Conservation (phyloP, 352 stramenopile species). For the Lagenidium giganteum region DNA sequence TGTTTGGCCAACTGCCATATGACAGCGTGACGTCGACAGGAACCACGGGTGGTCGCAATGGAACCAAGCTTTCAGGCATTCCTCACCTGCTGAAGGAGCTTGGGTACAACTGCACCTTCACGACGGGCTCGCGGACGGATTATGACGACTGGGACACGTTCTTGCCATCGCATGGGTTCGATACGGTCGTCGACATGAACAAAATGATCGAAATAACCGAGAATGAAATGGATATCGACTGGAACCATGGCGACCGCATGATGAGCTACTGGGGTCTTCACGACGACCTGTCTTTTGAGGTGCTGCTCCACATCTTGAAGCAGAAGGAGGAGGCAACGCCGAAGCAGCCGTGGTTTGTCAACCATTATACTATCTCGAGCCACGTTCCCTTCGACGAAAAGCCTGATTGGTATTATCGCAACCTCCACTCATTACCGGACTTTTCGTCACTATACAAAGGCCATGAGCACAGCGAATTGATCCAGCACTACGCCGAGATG, state of each 20-base stretch:
- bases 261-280: constrained; percentile 69
- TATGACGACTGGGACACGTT: constrained; percentile 67
- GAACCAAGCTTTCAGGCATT: constrained; percentile 34
- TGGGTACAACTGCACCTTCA: constrained; percentile 63
- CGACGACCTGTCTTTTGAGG: constrained; percentile 59
- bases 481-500: constrained; percentile 60
- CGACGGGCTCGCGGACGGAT: constrained; percentile 40
- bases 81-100: constrained; percentile 53
- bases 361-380: constrained; percentile 74
- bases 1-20: constrained; percentile 62
- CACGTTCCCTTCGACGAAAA: constrained; percentile 58
- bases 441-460: constrained; percentile 43
- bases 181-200: constrained; percentile 33
- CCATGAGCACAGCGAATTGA: constrained; percentile 31
- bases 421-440: constrained; percentile 24
- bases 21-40: constrained; percentile 49
- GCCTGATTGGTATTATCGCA: constrained; percentile 54
- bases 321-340: constrained; percentile 15
- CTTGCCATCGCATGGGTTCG: constrained; percentile 50
- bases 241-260: constrained; percentile 40
- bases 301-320: constrained; percentile 42
- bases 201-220: constrained; percentile 36
- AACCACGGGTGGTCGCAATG: constrained; percentile 28
- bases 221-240: constrained; percentile 44
- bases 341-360: constrained; percentile 49